Evolutionary conservation across 768 basidiomycete species (phyloP).

Genomic region (Collybia nuda): DNA sequence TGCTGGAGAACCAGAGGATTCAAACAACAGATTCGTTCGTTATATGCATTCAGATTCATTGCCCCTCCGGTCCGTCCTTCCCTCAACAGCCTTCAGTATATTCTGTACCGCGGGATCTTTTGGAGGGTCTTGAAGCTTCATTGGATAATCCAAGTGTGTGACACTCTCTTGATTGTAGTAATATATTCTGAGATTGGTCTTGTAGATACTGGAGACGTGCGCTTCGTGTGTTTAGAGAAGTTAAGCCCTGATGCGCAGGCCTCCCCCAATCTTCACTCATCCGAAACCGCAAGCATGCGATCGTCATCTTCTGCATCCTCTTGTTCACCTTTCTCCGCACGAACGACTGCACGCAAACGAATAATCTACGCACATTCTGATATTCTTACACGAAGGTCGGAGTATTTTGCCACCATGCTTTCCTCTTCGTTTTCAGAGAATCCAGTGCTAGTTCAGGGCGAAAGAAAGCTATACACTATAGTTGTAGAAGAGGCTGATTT

Average conservation of each 20-base stretch:
- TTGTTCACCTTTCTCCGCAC: conserved; percentile 38
- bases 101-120: conserved; percentile 63
- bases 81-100: conserved; percentile 67
- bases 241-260: conserved; percentile 24
- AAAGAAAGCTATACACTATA: conserved; percentile 60
- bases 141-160: conserved; percentile 69
- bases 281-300: conserved; percentile 27
- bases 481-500: conserved; percentile 81
- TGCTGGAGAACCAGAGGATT: conserved; percentile 62
- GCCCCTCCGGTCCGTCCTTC: conserved; percentile 53
- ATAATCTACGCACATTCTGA: conserved; percentile 79
- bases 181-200: background rate
- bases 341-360: conserved; percentile 64
- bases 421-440: conserved; percentile 70
- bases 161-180: background rate
- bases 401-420: conserved; percentile 78
- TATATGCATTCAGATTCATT: conserved; percentile 74
- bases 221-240: conserved; percentile 70
- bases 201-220: conserved; percentile 72
- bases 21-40: conserved; percentile 66
- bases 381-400: conserved; percentile 70
- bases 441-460: conserved; percentile 33
- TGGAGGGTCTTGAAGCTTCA: conserved; percentile 69
- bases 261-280: conserved; percentile 23
- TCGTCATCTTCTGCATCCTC: conserved; percentile 44